Evolutionary conservation across 2,329 filamentous ascomycete species (phyloP), one percentile per base, ranked within the genome.

Genomic region (Myriosclerotinia duriaeana): DNA sequence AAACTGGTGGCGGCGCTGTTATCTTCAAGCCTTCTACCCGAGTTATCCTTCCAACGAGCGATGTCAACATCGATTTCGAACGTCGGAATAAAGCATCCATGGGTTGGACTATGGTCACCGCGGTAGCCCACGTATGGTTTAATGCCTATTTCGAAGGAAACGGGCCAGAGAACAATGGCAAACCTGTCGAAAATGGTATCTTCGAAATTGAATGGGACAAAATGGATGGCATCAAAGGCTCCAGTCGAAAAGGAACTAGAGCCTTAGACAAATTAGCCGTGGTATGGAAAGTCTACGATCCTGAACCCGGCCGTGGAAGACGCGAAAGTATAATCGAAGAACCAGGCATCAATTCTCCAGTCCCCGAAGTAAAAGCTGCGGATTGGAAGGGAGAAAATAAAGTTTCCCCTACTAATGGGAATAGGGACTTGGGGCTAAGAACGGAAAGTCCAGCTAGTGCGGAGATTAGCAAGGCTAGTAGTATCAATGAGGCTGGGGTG

Each of bases 141-240:
- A 99, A 99, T 75, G 83, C 88, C 1, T 98, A 88, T 78, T 98
- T 98, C 73, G 95, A 98, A 79, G 93, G 93, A 54, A 81, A 85
- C 26, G 90, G 90, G 0, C 88, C 89, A 0, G 90, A 93, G 74
- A 82, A 87, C 53, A 78, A 80, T 38, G 91, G 90, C 34, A 79
- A 82, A 20, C 82, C 91, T 0, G 84, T 90, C 59, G 84, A 88
- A 53, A 90, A 84, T 12, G 94, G 89, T 12, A 82, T 90, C 8
- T 91, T 90, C 75, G 85, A 88, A 69, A 87, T 87, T 36, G 83
- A 86, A n/a, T 92, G 88, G 87, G 87, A 90, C 22, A 84, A 83
- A 26, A 91, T 99, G 87, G 95, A 99, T 72, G 95, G 95, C 3
- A 93, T 99, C 77, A 97, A 97, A 77, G 95, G 95, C 0, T 93